Evolutionary conservation across 805 yeast genomes (phyloP).

Genomic region (Priceomyces haplophilus): DNA sequence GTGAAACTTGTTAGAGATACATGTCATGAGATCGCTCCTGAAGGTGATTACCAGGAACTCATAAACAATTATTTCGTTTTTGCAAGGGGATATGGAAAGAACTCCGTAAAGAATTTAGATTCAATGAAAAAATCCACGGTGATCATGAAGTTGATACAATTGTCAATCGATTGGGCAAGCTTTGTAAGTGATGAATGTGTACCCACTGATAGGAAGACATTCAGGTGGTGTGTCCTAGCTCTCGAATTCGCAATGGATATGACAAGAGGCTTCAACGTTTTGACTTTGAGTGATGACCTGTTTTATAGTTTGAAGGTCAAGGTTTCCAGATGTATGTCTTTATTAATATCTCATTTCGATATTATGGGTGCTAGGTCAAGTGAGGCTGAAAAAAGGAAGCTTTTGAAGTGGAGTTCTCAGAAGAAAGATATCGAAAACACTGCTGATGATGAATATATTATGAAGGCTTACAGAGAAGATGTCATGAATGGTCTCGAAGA

Average conservation of each 20-base stretch:
- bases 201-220: constrained; percentile 87
- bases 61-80: constrained; percentile 72
- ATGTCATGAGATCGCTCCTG: constrained; percentile 47
- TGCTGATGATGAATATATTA: constrained; percentile 37
- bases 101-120: constrained; percentile 63
- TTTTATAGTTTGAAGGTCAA: constrained; percentile 69
- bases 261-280: constrained; percentile 84
- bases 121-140: constrained; percentile 63
- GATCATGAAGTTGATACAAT: constrained; percentile 65
- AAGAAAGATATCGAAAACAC: constrained; percentile 50
- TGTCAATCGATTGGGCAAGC: constrained; percentile 87
- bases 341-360: constrained; percentile 92
- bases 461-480: constrained; percentile 58
- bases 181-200: constrained; percentile 92
- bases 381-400: constrained; percentile 56
- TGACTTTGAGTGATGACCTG: constrained; percentile 74
- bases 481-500: constrained; percentile 62
- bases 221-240: constrained; percentile 95
- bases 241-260: constrained; percentile 94
- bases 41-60: constrained; percentile 67
- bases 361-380: constrained; percentile 96
- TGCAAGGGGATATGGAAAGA: constrained; percentile 77
- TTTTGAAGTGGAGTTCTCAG: constrained; percentile 51
- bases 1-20: constrained; percentile 51
- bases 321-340: constrained; percentile 92